Evolutionary conservation across 257 asterid genomes (phyloP), one percentile per base, ranked within the genome.

Genomic region (Mentha longifolia): DNA sequence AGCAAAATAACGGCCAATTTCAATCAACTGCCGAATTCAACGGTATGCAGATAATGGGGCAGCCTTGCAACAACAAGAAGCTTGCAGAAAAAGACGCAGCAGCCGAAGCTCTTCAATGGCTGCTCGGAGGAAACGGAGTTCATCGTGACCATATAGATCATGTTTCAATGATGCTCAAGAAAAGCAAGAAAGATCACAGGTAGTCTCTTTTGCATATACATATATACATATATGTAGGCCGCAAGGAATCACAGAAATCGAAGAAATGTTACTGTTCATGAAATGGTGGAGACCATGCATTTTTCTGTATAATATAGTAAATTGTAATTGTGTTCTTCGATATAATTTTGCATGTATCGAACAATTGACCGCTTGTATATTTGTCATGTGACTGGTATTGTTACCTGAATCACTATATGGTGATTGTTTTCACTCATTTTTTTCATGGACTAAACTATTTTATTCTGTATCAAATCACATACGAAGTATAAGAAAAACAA

Each of bases 61-160:
- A 83, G 72, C 92, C 96, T 37, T 88, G 87, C 83, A 81, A 84
- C 82, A 95, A 84, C 80, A 95, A 95, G 85, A 95, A 95, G 79
- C 97, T 86, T 68, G 97, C 99, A 10, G 98, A 95, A 77, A 95
- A 95, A 77, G 90, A 83, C 49, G 98, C 94, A 13, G 99, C 98
- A 55, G 91, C 96, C 33, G 95, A 84, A 79, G 98, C 99, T 68
- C 86, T 95, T 66, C 92, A 82, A 13, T 89, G 91, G 94, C 85
- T 95, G 76, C 76, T 92, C 8, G 92, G 92, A 46, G 84, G 85
- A 59, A 75, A 85, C 45, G 78, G 73, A 60, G 77, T 41, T 3
- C 83, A 86, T 17, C 71, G 30, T 67, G 89, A 84, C 61, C 77
- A 77, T 45, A 70, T 88, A 31, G 98, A 89, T 13, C 86, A 75